Conservation (phyloP, 305 asterid genomes). For the Rubia tinctorum region DNA sequence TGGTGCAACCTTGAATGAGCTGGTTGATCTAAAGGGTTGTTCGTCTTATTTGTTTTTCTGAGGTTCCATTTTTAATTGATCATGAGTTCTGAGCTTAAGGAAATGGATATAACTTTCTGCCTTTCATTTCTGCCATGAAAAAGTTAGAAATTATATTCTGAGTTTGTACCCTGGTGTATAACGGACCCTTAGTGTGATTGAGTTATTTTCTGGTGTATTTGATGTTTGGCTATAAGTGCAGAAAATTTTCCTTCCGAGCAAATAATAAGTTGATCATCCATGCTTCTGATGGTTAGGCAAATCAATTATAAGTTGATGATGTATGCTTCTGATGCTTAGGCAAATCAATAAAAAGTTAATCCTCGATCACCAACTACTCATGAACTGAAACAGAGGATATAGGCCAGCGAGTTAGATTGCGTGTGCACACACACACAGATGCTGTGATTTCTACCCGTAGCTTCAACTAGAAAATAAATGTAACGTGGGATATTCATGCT, state of each 20-base stretch:
- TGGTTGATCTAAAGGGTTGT: conserved; percentile 84
- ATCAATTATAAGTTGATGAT: neutral
- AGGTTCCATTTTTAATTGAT: conserved; percentile 38
- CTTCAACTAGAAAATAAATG: no score
- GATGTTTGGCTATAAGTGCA: conserved; percentile 51
- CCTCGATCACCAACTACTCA: neutral
- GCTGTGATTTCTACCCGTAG: no score
- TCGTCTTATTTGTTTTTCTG: conserved; percentile 88
- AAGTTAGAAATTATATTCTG: neutral
- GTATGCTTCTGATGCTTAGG: neutral
- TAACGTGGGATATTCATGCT: no score
- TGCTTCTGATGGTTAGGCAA: neutral
- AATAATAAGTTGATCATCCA: neutral
- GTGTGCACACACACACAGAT: neutral
- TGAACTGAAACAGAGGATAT: neutral
- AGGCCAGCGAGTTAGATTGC: neutral
- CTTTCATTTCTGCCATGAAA: neutral
- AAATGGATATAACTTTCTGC: neutral
- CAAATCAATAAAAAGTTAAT: neutral
- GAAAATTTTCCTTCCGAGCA: conserved; percentile 33
- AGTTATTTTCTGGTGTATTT: neutral
- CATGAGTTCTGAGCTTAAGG: neutral
- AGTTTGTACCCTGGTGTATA: neutral
- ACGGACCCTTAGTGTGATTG: neutral
- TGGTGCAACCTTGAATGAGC: conserved; percentile 82